Percentiles rank a stretch among this genome's conserved stretches.
Evolutionary conservation across 2,329 filamentous ascomycete genomes (phyloP).

Genomic region (Xylariaceae sp.): DNA sequence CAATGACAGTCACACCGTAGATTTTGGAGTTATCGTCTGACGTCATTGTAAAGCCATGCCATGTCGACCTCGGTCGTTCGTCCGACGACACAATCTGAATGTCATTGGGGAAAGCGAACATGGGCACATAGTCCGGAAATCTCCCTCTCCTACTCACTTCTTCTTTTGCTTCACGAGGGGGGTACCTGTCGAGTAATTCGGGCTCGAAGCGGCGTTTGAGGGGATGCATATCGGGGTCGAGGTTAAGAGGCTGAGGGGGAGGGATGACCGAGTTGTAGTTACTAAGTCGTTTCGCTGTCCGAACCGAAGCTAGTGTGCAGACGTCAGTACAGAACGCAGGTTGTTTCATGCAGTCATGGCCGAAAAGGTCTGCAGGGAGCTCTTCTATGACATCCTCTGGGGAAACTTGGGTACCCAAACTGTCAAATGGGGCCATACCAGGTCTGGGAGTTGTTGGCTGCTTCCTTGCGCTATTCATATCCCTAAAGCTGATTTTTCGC

Average conservation of each 20-base stretch:
- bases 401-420: conserved; percentile 23
- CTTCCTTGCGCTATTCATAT: conserved; percentile 94
- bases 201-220: conserved; percentile 93
- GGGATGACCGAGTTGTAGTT: conserved; percentile 99
- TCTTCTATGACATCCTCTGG: conserved; percentile 31
- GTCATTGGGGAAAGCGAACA: conserved; percentile 99
- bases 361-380: conserved; percentile 30
- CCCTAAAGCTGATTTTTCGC: conserved; percentile 87
- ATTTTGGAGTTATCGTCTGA: conserved; percentile 89
- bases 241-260: conserved; percentile 85
- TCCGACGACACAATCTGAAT: conserved; percentile 96
- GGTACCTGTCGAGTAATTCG: conserved; percentile 93
- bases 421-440: conserved; percentile 59
- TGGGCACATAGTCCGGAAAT: conserved; percentile 97
- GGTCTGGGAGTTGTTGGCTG: conserved; percentile 78
- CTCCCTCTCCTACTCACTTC: conserved; percentile 79
- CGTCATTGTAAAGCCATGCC: conserved; percentile 99
- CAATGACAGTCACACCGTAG: conserved; percentile 87
- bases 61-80: conserved; percentile 91
- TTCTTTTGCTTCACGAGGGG: conserved; percentile 79
- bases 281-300: conserved; percentile 87
- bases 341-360: conserved; percentile 33
- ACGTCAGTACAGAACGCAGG: conserved; percentile 40
- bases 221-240: conserved; percentile 92
- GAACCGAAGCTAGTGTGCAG: conserved; percentile 58